phyloP scores from a whole-genome alignment of 768 basidiomycete genomes.

The Pleurotus citrinopileatus region DNA sequence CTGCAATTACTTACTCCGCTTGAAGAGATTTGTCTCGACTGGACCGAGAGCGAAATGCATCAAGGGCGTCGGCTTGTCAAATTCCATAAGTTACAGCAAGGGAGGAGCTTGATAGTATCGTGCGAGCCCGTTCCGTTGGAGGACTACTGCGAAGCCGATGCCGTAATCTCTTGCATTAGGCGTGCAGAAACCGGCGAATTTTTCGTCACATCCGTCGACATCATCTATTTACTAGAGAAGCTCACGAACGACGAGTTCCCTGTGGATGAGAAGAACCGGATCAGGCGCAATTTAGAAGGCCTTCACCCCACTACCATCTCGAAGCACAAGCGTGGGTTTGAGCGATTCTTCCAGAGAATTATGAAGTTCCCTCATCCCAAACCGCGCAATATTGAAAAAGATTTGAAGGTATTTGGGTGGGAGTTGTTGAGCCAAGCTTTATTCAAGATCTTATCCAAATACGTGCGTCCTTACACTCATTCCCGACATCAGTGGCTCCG shows the following conservation, averaged over 20 bases:
- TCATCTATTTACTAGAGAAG: conserved; percentile 88
- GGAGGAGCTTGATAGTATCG: conserved; percentile 70
- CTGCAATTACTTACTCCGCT: conserved; percentile 63
- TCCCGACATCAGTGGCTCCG: not conserved
- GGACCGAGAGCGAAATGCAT: conserved; percentile 63
- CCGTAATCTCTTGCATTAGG: conserved; percentile 94
- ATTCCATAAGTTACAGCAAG: conserved; percentile 78
- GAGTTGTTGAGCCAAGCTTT: conserved; percentile 64
- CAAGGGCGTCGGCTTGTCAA: conserved; percentile 82
- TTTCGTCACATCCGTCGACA: conserved; percentile 93
- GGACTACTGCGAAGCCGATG: conserved; percentile 70
- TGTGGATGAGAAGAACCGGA: conserved; percentile 96
- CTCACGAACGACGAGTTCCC: conserved; percentile 75
- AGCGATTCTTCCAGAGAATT: conserved; percentile 91
- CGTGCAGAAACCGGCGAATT: conserved; percentile 72
- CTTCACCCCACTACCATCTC: conserved; percentile 88
- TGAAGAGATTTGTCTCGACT: conserved; percentile 49
- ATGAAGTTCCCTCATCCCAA: conserved; percentile 96
- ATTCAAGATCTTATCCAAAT: conserved; percentile 82
- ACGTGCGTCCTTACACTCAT: conserved; percentile 46
- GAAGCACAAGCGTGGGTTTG: conserved; percentile 77
- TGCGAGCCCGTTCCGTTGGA: conserved; percentile 74
- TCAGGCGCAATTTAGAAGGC: conserved; percentile 91
- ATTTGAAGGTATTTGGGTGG: conserved; percentile 88
- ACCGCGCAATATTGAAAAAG: conserved; percentile 96